Percentiles rank a stretch among this genome's conserved stretches.
These are phyloP conservation scores for Pseudonitzschia multistriata DNA, from an alignment of 108 stramenopile species.

Conservation along the genomic window DNA sequence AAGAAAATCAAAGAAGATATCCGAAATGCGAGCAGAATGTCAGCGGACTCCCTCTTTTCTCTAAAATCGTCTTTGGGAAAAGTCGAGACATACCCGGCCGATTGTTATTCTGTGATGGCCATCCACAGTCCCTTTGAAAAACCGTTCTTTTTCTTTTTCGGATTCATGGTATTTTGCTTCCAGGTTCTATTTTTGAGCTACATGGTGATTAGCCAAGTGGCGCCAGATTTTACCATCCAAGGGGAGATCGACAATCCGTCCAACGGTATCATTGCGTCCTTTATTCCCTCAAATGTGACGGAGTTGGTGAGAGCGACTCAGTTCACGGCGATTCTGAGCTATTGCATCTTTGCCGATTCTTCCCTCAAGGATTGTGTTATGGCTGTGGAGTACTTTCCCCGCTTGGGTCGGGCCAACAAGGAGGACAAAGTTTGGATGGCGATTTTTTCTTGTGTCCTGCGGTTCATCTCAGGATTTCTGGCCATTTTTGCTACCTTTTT, in stretches of 20 bases:
- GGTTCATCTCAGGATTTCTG: background rate
- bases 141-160: conserved; percentile 6
- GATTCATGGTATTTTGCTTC: background rate
- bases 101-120: background rate
- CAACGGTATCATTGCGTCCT: background rate
- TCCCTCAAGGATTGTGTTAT: background rate
- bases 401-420: background rate
- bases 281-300: background rate
- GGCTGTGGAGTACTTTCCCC: conserved; percentile 6
- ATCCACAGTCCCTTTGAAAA: background rate
- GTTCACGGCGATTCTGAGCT: background rate
- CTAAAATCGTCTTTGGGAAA: background rate
- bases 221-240: background rate
- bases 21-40: background rate
- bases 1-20: too few relatives aligned
- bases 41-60: background rate
- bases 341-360: conserved; percentile 9
- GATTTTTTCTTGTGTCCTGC: background rate
- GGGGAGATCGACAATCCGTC: background rate
- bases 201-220: background rate
- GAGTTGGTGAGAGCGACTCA: background rate
- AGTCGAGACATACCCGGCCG: conserved; percentile 1
- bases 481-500: conserved; percentile 6
- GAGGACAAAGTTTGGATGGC: background rate
- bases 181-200: background rate